Percentiles rank a stretch among this genome's conserved stretches.
phyloP scores from a whole-genome alignment of 2,329 filamentous ascomycete genomes.

The Clonostachys byssicola region DNA sequence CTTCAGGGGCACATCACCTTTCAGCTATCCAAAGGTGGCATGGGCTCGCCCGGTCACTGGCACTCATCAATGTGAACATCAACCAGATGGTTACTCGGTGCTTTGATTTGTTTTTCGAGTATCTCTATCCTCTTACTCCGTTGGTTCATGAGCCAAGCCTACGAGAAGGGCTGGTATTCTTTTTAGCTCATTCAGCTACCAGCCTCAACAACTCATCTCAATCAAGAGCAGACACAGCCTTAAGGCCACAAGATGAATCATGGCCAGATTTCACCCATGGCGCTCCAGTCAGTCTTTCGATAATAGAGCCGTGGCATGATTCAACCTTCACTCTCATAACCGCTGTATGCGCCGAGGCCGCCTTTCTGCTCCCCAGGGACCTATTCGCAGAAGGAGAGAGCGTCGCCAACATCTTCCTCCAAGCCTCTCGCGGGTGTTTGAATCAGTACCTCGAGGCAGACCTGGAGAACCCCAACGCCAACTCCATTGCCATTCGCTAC shows the following conservation, averaged over 20 bases:
- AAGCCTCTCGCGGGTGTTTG: constrained; percentile 30
- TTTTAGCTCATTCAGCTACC: constrained; percentile 11
- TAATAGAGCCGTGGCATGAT: constrained; percentile 19
- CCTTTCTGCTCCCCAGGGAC: constrained; percentile 30
- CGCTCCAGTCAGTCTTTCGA: constrained; percentile 2
- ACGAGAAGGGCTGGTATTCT: constrained; percentile 25
- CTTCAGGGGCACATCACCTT: background rate
- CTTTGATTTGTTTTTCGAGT: constrained; percentile 34
- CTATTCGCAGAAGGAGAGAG: constrained; percentile 30
- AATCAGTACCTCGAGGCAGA: constrained; percentile 32
- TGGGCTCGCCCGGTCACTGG: constrained; percentile 13
- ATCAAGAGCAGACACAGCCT: background rate
- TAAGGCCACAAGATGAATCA: background rate
- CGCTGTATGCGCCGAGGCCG: constrained; percentile 35
- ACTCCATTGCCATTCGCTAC: constrained; percentile 35
- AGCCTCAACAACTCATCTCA: background rate
- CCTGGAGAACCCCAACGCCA: constrained; percentile 32
- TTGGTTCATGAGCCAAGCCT: constrained; percentile 34
- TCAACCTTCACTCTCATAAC: constrained; percentile 34
- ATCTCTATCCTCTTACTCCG: constrained; percentile 35
- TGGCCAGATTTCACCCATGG: background rate
- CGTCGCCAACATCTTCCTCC: constrained; percentile 29
- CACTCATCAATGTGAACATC: constrained; percentile 13
- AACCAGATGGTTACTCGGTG: constrained; percentile 21
- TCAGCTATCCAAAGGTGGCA: constrained; percentile 20